phyloP scores from a whole-genome alignment of 257 asterid species.

The Forsythia viridissima region DNA sequence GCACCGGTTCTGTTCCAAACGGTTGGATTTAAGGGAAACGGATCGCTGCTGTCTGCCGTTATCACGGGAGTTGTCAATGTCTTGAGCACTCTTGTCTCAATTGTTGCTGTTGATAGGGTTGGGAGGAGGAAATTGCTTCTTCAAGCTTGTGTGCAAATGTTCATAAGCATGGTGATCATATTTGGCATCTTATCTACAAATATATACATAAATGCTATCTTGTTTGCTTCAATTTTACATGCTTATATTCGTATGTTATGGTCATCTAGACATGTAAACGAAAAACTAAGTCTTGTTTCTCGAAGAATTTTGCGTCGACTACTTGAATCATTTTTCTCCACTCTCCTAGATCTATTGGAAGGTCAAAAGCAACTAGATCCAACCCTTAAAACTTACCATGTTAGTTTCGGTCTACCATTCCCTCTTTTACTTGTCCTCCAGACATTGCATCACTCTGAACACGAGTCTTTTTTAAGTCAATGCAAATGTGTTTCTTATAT shows the following conservation, averaged over 20 bases:
- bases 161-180: conserved; percentile 15
- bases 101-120: conserved; percentile 47
- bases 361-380: no score
- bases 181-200: not conserved
- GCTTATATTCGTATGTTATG: not conserved
- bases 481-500: no score
- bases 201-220: not conserved
- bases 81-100: conserved; percentile 55
- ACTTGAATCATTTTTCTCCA: no score
- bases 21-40: conserved; percentile 52
- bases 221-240: not conserved
- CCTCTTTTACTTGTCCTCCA: no score
- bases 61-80: conserved; percentile 66
- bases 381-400: no score
- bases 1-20: conserved; percentile 74
- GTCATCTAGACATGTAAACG: not conserved
- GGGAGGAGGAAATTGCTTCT: conserved; percentile 77
- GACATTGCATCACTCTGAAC: no score
- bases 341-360: no score
- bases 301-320: no score
- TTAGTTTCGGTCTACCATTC: no score
- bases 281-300: not conserved
- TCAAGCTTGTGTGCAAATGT: conserved; percentile 70
- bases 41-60: conserved; percentile 50
- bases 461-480: no score